These are phyloP conservation scores for Ophiostoma novo-ulmi DNA, from an alignment of 2,329 filamentous ascomycete species.

Conservation along the genomic window DNA sequence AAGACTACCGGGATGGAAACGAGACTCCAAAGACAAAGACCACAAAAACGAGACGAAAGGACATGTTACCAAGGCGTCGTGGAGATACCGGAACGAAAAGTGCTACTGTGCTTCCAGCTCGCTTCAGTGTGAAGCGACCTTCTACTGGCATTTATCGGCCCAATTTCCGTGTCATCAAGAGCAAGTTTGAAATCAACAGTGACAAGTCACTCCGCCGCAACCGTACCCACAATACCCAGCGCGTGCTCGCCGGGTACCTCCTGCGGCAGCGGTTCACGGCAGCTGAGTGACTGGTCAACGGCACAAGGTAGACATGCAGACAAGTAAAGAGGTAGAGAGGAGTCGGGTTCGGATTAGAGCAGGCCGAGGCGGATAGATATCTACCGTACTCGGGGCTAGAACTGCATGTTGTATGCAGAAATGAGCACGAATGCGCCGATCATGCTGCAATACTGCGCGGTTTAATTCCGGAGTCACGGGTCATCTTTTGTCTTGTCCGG, in stretches of 20 bases:
- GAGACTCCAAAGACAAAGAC: not conserved
- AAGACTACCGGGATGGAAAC: not conserved
- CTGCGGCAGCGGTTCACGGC: not conserved
- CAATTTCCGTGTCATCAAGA: not conserved
- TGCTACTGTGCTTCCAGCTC: not conserved
- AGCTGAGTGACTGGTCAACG: constrained; percentile 2
- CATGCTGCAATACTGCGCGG: not conserved
- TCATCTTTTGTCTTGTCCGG: not conserved
- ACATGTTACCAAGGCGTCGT: constrained; percentile 16
- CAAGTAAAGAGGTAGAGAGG: not conserved
- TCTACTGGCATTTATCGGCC: not conserved
- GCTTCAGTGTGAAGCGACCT: not conserved
- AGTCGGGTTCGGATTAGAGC: not conserved
- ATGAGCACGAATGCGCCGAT: not conserved
- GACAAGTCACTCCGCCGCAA: not conserved
- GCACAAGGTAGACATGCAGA: not conserved
- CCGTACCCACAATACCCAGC: constrained; percentile 1
- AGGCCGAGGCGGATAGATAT: not conserved
- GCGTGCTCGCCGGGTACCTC: not conserved
- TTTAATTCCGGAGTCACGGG: not conserved
- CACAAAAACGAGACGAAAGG: not conserved
- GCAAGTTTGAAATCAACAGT: not conserved
- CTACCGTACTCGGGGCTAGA: not conserved
- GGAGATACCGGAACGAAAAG: constrained; percentile 16
- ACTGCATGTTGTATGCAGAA: not conserved